Evolutionary conservation across 192 early-diverging fungal genomes (phyloP).

Genomic region (Coemansia reversa): DNA sequence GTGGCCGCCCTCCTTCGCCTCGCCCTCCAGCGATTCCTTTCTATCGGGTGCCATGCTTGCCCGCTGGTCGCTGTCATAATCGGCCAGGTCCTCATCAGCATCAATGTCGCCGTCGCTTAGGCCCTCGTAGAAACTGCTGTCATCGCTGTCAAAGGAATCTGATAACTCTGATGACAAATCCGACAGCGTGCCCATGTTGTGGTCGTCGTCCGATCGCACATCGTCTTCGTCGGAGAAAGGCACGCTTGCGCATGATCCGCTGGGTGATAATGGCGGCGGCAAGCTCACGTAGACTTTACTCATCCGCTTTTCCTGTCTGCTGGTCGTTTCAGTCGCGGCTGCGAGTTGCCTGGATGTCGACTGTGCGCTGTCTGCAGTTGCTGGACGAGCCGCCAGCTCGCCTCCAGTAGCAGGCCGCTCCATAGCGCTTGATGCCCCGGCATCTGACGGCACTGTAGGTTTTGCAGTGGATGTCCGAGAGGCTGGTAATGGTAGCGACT

Average conservation of each 20-base stretch:
- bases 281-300: constrained; percentile 23
- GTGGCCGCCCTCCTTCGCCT: not conserved
- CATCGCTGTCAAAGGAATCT: constrained; percentile 36
- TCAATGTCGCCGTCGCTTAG: constrained; percentile 42
- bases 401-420: no score
- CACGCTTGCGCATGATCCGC: constrained; percentile 35
- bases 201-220: constrained; percentile 3
- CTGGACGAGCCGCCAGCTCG: no score
- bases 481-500: constrained; percentile 29
- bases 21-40: not conserved
- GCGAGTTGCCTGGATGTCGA: not conserved
- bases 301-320: constrained; percentile 19
- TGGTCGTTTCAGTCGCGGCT: not conserved
- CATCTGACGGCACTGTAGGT: not conserved
- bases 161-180: constrained; percentile 29
- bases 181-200: constrained; percentile 28
- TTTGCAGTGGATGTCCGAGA: not conserved
- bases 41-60: not conserved
- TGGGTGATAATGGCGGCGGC: constrained; percentile 15
- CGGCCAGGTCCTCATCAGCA: constrained; percentile 33
- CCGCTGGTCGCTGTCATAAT: constrained; percentile 24
- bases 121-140: constrained; percentile 47
- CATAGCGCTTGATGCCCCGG: not conserved
- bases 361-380: no score
- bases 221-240: constrained; percentile 44